A percentile compares a stretch with the other conserved stretches of the same genome.
Evolutionary conservation across 2,329 filamentous ascomycete species (phyloP).

Genomic region (Aspergillus versicolor): DNA sequence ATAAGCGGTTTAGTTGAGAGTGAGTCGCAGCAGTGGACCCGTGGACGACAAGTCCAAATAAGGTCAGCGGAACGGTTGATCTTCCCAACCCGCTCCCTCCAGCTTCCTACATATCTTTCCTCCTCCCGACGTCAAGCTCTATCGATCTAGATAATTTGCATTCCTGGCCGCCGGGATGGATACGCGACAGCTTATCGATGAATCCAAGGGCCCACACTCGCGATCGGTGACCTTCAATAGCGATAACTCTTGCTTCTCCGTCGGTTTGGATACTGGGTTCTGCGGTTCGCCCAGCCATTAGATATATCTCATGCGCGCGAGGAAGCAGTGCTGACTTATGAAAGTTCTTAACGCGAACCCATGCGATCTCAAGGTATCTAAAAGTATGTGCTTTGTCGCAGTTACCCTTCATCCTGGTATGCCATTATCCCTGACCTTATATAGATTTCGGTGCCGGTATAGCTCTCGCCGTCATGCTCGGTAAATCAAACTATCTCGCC

Average conservation of each 20-base stretch:
- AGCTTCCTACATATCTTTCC: neutral
- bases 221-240: slow-evolving; percentile 84
- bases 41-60: neutral
- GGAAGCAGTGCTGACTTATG: slow-evolving; percentile 14
- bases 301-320: slow-evolving; percentile 12
- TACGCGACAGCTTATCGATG: slow-evolving; percentile 80
- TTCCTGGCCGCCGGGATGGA: slow-evolving; percentile 64
- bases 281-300: slow-evolving; percentile 60
- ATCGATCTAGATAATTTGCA: neutral
- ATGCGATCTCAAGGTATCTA: slow-evolving; percentile 66
- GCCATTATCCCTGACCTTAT: neutral
- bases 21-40: neutral
- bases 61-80: slow-evolving; percentile 14
- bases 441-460: slow-evolving; percentile 78
- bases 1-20: neutral
- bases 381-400: slow-evolving; percentile 43
- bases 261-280: slow-evolving; percentile 83
- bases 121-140: neutral
- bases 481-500: slow-evolving; percentile 80
- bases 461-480: slow-evolving; percentile 81
- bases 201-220: slow-evolving; percentile 69
- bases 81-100: neutral
- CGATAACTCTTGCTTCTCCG: slow-evolving; percentile 80
- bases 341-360: slow-evolving; percentile 72
- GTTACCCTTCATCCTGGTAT: neutral